A percentile compares a stretch with the other conserved stretches of the same genome.
Conservation (phyloP, 2,329 filamentous ascomycete genomes). For the Bisporella sp. region DNA sequence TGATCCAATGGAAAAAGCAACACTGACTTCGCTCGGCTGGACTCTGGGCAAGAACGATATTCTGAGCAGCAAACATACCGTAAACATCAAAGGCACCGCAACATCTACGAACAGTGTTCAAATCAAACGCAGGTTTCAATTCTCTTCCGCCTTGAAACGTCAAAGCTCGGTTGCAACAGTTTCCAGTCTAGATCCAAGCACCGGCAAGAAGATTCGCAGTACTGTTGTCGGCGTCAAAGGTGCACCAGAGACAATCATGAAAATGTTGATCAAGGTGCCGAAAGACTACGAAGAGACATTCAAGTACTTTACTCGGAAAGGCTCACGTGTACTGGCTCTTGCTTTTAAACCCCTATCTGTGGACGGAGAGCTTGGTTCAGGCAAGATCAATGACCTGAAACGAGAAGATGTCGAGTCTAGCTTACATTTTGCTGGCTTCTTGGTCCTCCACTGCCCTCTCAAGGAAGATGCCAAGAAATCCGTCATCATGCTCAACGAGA, state of each 20-base stretch:
- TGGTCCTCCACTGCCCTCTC: slow-evolving; percentile 89
- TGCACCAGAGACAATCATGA: slow-evolving; percentile 92
- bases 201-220: slow-evolving; percentile 68
- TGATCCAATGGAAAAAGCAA: slow-evolving; percentile 98
- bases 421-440: slow-evolving; percentile 85
- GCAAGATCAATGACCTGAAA: slow-evolving; percentile 87
- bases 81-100: slow-evolving; percentile 36
- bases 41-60: slow-evolving; percentile 83
- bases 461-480: slow-evolving; percentile 95
- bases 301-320: slow-evolving; percentile 96
- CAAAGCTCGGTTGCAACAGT: slow-evolving; percentile 92
- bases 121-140: slow-evolving; percentile 95
- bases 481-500: slow-evolving; percentile 96
- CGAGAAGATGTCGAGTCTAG: slow-evolving; percentile 85
- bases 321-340: slow-evolving; percentile 86
- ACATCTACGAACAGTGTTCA: slow-evolving; percentile 71
- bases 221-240: slow-evolving; percentile 96
- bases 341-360: slow-evolving; percentile 86
- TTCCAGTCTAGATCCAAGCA: slow-evolving; percentile 61
- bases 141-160: slow-evolving; percentile 91
- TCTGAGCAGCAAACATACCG: slow-evolving; percentile 59
- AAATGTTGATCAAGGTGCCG: slow-evolving; percentile 79
- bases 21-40: slow-evolving; percentile 84
- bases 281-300: slow-evolving; percentile 93
- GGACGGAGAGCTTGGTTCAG: slow-evolving; percentile 74